Evolutionary conservation across 805 yeast genomes (phyloP).

Genomic region (Grigorovia humatica): DNA sequence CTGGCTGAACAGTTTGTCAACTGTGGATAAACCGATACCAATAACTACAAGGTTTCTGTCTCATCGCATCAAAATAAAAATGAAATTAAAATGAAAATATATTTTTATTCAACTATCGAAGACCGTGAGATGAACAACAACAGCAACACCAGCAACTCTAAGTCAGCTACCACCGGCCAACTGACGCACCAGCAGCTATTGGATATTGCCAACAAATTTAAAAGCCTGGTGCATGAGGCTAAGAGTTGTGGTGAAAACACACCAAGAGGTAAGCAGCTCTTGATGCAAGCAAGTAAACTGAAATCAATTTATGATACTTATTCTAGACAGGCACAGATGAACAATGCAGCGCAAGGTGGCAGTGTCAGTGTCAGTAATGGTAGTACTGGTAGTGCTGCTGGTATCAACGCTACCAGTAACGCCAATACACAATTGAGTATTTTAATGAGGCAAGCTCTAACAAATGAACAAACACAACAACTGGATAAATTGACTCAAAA

Average conservation of each 20-base stretch:
- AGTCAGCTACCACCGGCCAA: not conserved
- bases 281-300: constrained; percentile 52
- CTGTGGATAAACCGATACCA: too few species aligned
- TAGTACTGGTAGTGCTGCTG: constrained; percentile 3
- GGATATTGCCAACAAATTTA: constrained; percentile 49
- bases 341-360: constrained; percentile 5
- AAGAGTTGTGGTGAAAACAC: constrained; percentile 50
- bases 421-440: constrained; percentile 14
- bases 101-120: not conserved
- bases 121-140: not conserved
- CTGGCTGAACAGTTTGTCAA: too few species aligned
- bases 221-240: constrained; percentile 50
- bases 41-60: not conserved
- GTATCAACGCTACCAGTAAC: constrained; percentile 4
- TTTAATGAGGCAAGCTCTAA: constrained; percentile 22
- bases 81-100: not conserved
- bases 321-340: constrained; percentile 30
- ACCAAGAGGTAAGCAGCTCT: constrained; percentile 52
- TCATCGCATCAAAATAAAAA: not conserved
- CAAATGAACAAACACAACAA: constrained; percentile 24
- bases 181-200: constrained; percentile 30
- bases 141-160: not conserved
- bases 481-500: constrained; percentile 20
- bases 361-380: not conserved
- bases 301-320: constrained; percentile 49